Conservation (phyloP, 768 basidiomycete species). For the Boletellus sp. region DNA sequence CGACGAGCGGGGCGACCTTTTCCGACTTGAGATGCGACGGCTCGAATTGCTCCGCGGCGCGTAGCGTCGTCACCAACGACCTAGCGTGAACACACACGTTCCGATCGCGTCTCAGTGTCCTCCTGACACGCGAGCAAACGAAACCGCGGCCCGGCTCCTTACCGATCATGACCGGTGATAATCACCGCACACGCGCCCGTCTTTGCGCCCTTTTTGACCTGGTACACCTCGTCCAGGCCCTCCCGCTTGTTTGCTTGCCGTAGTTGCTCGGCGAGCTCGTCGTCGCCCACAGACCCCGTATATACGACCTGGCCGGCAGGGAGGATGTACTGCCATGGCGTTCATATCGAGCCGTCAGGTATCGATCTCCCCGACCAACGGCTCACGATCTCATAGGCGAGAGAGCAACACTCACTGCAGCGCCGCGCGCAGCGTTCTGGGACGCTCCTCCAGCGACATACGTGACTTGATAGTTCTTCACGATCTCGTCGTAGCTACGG, state of each 20-base stretch:
- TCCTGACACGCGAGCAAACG: not conserved
- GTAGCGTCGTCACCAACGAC: constrained; percentile 89
- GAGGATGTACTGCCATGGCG: constrained; percentile 71
- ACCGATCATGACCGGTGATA: constrained; percentile 92
- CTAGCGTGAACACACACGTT: constrained; percentile 34
- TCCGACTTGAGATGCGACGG: constrained; percentile 74
- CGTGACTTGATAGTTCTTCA: constrained; percentile 67
- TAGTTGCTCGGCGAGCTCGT: constrained; percentile 87
- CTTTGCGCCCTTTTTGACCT: constrained; percentile 79
- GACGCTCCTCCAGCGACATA: constrained; percentile 97
- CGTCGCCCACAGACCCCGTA: constrained; percentile 91
- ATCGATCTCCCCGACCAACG: not conserved
- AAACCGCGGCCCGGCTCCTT: constrained; percentile 12
- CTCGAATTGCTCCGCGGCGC: constrained; percentile 87
- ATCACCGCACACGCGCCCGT: constrained; percentile 97
- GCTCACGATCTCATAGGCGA: too few species aligned
- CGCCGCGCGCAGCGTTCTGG: constrained; percentile 94
- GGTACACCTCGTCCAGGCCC: constrained; percentile 84
- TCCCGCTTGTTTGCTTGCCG: constrained; percentile 88
- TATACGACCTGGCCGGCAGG: constrained; percentile 88
- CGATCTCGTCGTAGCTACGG: constrained; percentile 83
- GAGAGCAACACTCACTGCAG: constrained; percentile 65
- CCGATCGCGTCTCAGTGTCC: not conserved
- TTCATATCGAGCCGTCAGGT: constrained; percentile 1
- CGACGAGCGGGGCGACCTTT: constrained; percentile 69